Evolutionary conservation across 2,329 filamentous ascomycete species (phyloP), one percentile per base, ranked within the genome.

Genomic region (Claviceps maximensis): DNA sequence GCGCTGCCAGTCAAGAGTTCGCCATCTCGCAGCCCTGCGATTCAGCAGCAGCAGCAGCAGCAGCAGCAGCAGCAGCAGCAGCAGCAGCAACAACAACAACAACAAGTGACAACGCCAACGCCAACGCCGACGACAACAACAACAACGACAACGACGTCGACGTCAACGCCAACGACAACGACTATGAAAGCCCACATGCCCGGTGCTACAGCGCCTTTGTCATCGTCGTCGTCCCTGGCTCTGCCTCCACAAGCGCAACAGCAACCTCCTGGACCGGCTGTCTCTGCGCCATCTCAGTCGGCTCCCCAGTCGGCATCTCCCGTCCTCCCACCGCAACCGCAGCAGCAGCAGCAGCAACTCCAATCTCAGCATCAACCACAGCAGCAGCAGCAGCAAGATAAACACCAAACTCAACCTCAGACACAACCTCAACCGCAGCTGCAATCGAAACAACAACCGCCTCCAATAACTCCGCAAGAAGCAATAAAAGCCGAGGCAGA

Each of bases 401-500:
- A n/a, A n/a, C n/a, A n/a, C n/a, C n/a, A n/a, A n/a, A n/a, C n/a
- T n/a, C 23, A 46, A 8, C 42, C 9, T 13, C 42, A n/a, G 21
- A 23, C 23, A 4, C 42, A 15, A n/a, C 23, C 5, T 2, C 23
- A 17, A 46, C 44, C 12, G n/a, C n/a, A n/a, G n/a, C n/a, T n/a
- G n/a, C 45, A 21, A 23, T 10, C 9, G 19, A 17, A 33, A 10
- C 23, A 33, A 15, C 45, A 46, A 19, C 44, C n/a, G 10, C 40
- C n/a, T 9, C 9, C n/a, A 7, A 33, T 12, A 38, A 38, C 5
- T 13, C 6, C 33, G 13, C 3, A 4, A 38, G 15, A 9, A 46
- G 21, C 42, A 46, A n/a, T 13, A 27, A 58, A 63, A 51, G 56
- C 59, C 40, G 60, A 60, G 19, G 53, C 59, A 27, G 57, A 59